These are phyloP conservation scores for Codiaeum variegatum DNA, from an alignment of 441 rosid genomes.

Conservation along the genomic window DNA sequence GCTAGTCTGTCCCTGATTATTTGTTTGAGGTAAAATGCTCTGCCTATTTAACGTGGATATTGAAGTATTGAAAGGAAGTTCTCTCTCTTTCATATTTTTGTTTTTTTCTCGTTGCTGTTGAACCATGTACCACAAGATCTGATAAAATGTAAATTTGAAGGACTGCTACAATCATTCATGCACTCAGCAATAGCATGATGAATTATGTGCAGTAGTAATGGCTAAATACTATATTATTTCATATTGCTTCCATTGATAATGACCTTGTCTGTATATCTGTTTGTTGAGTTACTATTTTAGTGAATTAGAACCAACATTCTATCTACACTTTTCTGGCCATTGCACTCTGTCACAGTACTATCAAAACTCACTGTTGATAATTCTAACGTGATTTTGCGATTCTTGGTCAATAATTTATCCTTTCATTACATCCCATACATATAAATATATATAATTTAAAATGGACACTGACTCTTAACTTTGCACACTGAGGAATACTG, in stretches of 20 bases:
- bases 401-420: background rate
- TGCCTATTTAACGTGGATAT: background rate
- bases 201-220: background rate
- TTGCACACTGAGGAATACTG: background rate
- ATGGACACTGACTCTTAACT: background rate
- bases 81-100: background rate
- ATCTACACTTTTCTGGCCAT: background rate
- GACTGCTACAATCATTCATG: background rate
- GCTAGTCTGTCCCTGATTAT: background rate
- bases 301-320: background rate
- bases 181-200: background rate
- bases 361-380: background rate
- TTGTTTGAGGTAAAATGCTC: background rate
- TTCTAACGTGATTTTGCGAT: background rate
- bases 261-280: background rate
- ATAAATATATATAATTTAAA: constrained; percentile 1
- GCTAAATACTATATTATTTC: background rate
- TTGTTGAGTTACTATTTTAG: background rate
- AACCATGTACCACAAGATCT: background rate
- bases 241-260: background rate
- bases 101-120: background rate
- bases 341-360: background rate
- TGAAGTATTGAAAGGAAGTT: background rate
- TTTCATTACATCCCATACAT: background rate
- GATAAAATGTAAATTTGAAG: background rate